phyloP scores from a whole-genome alignment of 2,329 filamentous ascomycete species.

The Fusarium verrucosum region DNA sequence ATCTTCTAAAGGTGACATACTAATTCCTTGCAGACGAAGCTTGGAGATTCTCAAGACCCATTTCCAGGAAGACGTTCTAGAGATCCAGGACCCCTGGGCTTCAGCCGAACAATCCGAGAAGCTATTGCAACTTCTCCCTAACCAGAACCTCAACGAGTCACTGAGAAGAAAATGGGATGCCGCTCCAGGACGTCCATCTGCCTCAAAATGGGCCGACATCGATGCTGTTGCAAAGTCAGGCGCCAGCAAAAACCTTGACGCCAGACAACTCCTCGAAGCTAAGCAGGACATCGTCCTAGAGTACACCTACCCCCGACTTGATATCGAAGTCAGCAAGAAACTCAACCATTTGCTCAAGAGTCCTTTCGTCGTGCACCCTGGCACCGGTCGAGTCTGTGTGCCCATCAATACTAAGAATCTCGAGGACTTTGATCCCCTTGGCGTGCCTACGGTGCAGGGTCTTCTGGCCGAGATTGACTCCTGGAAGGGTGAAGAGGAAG shows the following conservation, averaged over 20 bases:
- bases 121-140: constrained; percentile 85
- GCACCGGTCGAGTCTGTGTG: constrained; percentile 93
- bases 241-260: constrained; percentile 75
- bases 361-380: constrained; percentile 95
- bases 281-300: constrained; percentile 97
- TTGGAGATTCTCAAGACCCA: constrained; percentile 84
- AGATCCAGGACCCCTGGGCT: constrained; percentile 86
- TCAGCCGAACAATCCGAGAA: constrained; percentile 75
- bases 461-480: constrained; percentile 86
- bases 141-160: constrained; percentile 78
- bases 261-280: constrained; percentile 79
- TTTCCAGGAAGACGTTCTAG: constrained; percentile 84
- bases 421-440: constrained; percentile 85
- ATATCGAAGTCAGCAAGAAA: constrained; percentile 97
- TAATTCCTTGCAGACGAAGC: constrained; percentile 68
- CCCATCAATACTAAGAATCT: constrained; percentile 81
- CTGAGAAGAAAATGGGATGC: constrained; percentile 92
- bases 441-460: constrained; percentile 87
- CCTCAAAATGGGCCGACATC: constrained; percentile 93
- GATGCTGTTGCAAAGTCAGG: constrained; percentile 83
- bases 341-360: constrained; percentile 97
- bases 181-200: constrained; percentile 77
- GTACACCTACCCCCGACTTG: constrained; percentile 96
- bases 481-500: constrained; percentile 66
- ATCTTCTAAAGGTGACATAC: neutral